A percentile compares a stretch with the other conserved stretches of the same genome.
Conservation (phyloP, 2,329 filamentous ascomycete genomes). For the Fusarium fracticaudum region DNA sequence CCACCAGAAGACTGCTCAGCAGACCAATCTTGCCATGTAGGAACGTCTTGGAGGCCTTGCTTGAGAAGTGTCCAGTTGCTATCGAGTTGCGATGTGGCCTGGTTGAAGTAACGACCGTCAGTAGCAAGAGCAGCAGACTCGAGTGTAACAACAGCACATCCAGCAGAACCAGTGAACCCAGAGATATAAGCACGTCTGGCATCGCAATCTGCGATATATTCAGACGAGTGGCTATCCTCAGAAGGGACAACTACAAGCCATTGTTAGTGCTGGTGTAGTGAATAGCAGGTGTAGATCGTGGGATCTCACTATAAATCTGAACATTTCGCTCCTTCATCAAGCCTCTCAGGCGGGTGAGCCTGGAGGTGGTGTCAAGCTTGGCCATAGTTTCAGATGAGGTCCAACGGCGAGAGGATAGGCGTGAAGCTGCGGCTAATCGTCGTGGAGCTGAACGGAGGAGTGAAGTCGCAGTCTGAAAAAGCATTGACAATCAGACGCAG, state of each 20-base stretch:
- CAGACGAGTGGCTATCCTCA: constrained; percentile 96
- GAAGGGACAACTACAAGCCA: constrained; percentile 81
- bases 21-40: constrained; percentile 97
- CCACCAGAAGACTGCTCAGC: constrained; percentile 86
- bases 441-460: constrained; percentile 36
- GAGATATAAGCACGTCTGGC: constrained; percentile 90
- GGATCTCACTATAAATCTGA: constrained; percentile 86
- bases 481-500: constrained; percentile 38
- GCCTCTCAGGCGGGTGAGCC: constrained; percentile 78
- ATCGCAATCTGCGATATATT: constrained; percentile 98
- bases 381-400: constrained; percentile 44
- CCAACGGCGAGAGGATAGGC: constrained; percentile 20
- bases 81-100: constrained; percentile 90
- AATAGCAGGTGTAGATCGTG: background rate
- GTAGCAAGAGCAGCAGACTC: constrained; percentile 91
- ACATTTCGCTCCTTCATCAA: constrained; percentile 89
- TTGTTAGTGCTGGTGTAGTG: constrained; percentile 4
- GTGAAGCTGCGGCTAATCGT: constrained; percentile 15
- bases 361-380: constrained; percentile 77
- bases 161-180: constrained; percentile 94
- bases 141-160: constrained; percentile 87
- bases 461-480: constrained; percentile 36
- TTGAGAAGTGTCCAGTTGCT: constrained; percentile 91
- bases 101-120: constrained; percentile 98
- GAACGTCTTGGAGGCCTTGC: constrained; percentile 91